Evolutionary conservation across 2,329 filamentous ascomycete species (phyloP).

Genomic region (Hawksworthiomyces lignivorus): DNA sequence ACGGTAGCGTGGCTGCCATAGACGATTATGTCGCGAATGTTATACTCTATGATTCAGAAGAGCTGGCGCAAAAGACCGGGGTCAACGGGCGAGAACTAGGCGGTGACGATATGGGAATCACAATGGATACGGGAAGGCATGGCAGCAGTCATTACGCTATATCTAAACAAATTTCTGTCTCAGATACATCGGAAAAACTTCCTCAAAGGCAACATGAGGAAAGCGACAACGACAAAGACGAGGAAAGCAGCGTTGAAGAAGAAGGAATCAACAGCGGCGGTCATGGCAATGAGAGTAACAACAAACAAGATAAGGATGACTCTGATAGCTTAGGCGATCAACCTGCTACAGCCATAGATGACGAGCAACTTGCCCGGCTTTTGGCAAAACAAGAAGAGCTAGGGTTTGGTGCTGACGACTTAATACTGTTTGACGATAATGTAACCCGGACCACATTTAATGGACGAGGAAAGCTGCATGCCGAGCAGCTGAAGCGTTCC

Average conservation of each 20-base stretch:
- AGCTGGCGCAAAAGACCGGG: slow-evolving; percentile 17
- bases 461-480: not conserved
- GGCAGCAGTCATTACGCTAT: too few relatives aligned
- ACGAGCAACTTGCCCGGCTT: slow-evolving; percentile 55
- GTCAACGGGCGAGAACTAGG: slow-evolving; percentile 34
- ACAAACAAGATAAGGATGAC: slow-evolving; percentile 2
- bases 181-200: too few relatives aligned
- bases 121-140: too few relatives aligned
- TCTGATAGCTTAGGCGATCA: slow-evolving; percentile 25
- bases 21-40: slow-evolving; percentile 68
- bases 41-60: slow-evolving; percentile 32
- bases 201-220: too few relatives aligned
- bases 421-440: slow-evolving; percentile 45
- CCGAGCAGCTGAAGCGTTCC: not conserved
- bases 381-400: slow-evolving; percentile 56
- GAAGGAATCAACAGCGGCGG: slow-evolving; percentile 21
- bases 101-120: slow-evolving; percentile 33
- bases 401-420: slow-evolving; percentile 51
- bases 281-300: slow-evolving; percentile 30
- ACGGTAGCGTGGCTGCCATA: slow-evolving; percentile 45
- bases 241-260: slow-evolving; percentile 20
- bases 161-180: too few relatives aligned
- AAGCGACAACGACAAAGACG: not conserved
- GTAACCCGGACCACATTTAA: slow-evolving; percentile 11
- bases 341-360: slow-evolving; percentile 46